Percentiles rank a stretch among this genome's conserved stretches.
phyloP scores from a whole-genome alignment of 352 stramenopile genomes.

The Phytophthora nicotianae region DNA sequence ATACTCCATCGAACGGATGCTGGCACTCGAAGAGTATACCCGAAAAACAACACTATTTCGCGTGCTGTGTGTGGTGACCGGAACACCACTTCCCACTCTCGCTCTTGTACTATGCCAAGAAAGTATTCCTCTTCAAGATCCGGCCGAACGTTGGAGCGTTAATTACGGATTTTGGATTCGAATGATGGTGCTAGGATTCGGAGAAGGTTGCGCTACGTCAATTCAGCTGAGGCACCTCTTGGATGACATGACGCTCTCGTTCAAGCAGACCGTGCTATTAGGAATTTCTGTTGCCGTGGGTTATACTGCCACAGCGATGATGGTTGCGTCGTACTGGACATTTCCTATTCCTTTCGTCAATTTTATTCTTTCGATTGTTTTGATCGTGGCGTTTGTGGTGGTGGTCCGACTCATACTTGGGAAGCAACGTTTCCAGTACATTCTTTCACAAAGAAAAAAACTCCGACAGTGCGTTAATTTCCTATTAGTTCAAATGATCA shows the following conservation, averaged over 20 bases:
- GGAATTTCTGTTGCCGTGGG: neutral
- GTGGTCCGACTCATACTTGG: neutral
- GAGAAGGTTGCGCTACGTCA: neutral
- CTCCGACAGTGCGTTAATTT: neutral
- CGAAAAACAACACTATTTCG: neutral
- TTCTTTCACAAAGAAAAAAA: neutral
- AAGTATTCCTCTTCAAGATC: conserved; percentile 2
- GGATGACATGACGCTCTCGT: neutral
- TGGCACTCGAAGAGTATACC: conserved; percentile 4
- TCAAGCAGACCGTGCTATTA: neutral
- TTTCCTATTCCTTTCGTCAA: conserved; percentile 2
- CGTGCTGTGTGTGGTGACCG: neutral
- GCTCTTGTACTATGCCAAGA: neutral
- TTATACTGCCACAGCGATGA: neutral
- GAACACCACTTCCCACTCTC: conserved; percentile 1
- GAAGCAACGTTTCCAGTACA: neutral
- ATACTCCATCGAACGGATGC: conserved; percentile 1
- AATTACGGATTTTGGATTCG: conserved; percentile 4
- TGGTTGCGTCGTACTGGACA: neutral
- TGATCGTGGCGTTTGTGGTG: neutral
- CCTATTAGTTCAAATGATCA: neutral
- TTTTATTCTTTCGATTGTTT: neutral
- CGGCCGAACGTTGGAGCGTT: neutral
- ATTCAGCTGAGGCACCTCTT: neutral
- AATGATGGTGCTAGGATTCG: neutral